Evolutionary conservation across 2,329 filamentous ascomycete species (phyloP), one percentile per base, ranked within the genome.

Genomic region (Cephalotrichum gorgonifer): DNA sequence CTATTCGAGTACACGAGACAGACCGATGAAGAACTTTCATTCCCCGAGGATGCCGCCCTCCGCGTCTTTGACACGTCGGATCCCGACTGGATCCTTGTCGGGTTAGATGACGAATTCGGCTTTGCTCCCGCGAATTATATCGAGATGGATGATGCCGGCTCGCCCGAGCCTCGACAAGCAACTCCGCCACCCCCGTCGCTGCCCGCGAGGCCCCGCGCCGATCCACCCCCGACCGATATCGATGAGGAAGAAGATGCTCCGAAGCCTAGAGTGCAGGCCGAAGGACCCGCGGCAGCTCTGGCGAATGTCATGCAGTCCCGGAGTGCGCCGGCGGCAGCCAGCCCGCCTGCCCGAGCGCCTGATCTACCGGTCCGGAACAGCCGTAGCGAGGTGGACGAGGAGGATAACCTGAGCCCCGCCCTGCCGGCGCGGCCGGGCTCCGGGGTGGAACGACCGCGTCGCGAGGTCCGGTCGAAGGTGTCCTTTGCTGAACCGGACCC

Each of bases 51-150:
- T 62, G 83, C 85, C 38, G 69, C 80, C 42, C 76, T 98, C 44
- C 74, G 86, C 52, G 86, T 98, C 44, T 97, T 87, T 68, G 93
- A 98, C 65, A 83, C 77, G 9, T 85, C 88, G 5, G 93, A 98
- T 64, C 88, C 88, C 14, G 93, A 98, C 67, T 98, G 93, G 93
- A 95, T 93, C 54, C 72, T 98, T 45, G 91, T 95, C 27, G 90
- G 91, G 17, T 72, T 84, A 42, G 82, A 89, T 56, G 80, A 79
- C 48, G 88, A 96, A 55, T 98, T 83, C 70, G 93, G 93, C 44
- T 98, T 98, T 65, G 93, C 87, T 48, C 93, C 93, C 3, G 80
- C 91, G 52, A 98, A 97, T 66, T 98, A 98, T 64, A 95, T 97
- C 55, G 88, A 97, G 56, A 67, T 88, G 47, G 65, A 72, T 43